A percentile compares a stretch with the other conserved stretches of the same genome.
Evolutionary conservation across 176 grass and related monocot genomes (phyloP).

Genomic region (Aegilops umbellulata): DNA sequence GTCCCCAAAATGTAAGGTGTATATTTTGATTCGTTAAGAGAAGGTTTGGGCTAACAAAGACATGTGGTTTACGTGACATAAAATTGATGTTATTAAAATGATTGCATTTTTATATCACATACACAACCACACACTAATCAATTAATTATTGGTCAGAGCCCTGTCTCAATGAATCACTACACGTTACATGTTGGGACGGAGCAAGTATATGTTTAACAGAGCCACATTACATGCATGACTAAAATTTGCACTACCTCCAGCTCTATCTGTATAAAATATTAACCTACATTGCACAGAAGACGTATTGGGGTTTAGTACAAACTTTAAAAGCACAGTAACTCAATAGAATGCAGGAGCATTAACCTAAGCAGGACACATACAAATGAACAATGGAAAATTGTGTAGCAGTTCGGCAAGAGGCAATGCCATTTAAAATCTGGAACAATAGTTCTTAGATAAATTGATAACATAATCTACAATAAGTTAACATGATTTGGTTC

Average conservation of each 20-base stretch:
- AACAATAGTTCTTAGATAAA: neutral
- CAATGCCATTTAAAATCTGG: neutral
- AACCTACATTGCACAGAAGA: neutral
- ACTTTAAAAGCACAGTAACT: neutral
- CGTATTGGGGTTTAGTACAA: neutral
- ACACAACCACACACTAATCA: neutral
- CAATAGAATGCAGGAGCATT: neutral
- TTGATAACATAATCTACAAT: neutral
- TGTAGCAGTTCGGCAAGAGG: neutral
- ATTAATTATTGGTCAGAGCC: neutral
- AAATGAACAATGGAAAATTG: neutral
- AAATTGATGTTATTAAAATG: neutral
- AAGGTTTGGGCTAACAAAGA: neutral
- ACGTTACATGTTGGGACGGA: neutral
- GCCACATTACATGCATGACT: neutral
- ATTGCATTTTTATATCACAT: neutral
- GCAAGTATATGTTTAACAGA: neutral
- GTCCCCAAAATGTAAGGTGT: neutral
- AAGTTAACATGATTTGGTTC: neutral
- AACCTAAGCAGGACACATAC: neutral
- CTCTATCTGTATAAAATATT: constrained; percentile 8
- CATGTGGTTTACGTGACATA: neutral
- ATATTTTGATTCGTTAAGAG: neutral
- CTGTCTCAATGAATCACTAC: neutral
- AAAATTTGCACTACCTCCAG: constrained; percentile 16